phyloP scores from a whole-genome alignment of 164 flowering plant genomes.

The Berberis thunbergii region DNA sequence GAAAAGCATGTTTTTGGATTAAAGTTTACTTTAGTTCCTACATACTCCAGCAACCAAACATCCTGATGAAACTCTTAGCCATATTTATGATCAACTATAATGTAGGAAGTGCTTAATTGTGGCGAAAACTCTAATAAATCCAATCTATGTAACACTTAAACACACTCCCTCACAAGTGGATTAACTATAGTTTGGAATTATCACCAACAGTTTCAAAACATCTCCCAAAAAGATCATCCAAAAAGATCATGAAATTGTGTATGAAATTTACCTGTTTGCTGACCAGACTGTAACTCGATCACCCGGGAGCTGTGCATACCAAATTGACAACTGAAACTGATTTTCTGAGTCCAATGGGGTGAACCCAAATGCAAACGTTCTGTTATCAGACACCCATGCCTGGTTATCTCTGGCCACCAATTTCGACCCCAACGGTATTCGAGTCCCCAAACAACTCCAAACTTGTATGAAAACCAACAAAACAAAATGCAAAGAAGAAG shows the following conservation, averaged over 20 bases:
- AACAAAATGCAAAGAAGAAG: conserved; percentile 8
- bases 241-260: background rate
- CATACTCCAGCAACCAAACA: no score
- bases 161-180: background rate
- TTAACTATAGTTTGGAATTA: background rate
- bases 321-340: conserved; percentile 46
- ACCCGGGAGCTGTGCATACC: conserved; percentile 76
- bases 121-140: no score
- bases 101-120: no score
- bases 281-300: conserved; percentile 29
- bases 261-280: conserved; percentile 6
- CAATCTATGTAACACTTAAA: background rate
- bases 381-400: conserved; percentile 63
- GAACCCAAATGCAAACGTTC: conserved; percentile 83
- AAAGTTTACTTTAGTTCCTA: no score
- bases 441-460: conserved; percentile 11
- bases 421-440: conserved; percentile 42
- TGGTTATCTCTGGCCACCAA: conserved; percentile 35
- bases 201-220: background rate
- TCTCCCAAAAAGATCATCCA: background rate
- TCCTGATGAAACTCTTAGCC: no score
- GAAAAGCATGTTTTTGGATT: no score
- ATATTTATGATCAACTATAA: no score
- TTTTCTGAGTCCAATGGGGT: conserved; percentile 19
- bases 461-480: conserved; percentile 4